phyloP scores from a whole-genome alignment of 768 basidiomycete species.

The Russula olivacea region DNA sequence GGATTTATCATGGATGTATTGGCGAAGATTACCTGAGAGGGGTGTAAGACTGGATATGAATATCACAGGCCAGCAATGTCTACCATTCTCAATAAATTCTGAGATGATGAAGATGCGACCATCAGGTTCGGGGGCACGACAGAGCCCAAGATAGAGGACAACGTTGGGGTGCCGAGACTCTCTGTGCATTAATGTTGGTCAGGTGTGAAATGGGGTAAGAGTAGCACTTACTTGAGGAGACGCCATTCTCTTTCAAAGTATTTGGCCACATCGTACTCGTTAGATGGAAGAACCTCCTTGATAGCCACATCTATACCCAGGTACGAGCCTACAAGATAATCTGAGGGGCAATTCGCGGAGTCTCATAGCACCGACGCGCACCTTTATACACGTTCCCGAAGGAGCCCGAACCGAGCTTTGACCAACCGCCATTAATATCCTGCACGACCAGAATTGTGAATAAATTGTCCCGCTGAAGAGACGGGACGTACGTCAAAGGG shows the following conservation, averaged over 20 bases:
- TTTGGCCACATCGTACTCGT: slow-evolving; percentile 89
- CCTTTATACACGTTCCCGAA: slow-evolving; percentile 93
- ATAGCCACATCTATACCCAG: slow-evolving; percentile 95
- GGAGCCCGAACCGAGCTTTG: slow-evolving; percentile 85
- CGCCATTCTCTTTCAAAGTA: slow-evolving; percentile 99
- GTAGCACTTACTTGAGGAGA: slow-evolving; percentile 67
- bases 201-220: slow-evolving; percentile 18
- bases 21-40: slow-evolving; percentile 63
- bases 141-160: slow-evolving; percentile 88
- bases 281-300: slow-evolving; percentile 91
- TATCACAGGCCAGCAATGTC: background rate
- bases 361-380: slow-evolving; percentile 33
- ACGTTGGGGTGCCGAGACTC: slow-evolving; percentile 91
- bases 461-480: background rate
- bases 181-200: slow-evolving; percentile 31
- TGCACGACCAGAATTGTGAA: slow-evolving; percentile 28
- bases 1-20: slow-evolving; percentile 81
- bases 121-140: slow-evolving; percentile 68
- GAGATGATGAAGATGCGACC: slow-evolving; percentile 91
- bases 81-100: slow-evolving; percentile 86
- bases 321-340: slow-evolving; percentile 55
- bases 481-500: slow-evolving; percentile 62
- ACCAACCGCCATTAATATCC: slow-evolving; percentile 87
- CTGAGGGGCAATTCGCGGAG: background rate
- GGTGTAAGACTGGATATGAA: background rate